These are phyloP conservation scores for Leishmania amazonensis DNA, from an alignment of 208 protist genomes.

Conservation along the genomic window DNA sequence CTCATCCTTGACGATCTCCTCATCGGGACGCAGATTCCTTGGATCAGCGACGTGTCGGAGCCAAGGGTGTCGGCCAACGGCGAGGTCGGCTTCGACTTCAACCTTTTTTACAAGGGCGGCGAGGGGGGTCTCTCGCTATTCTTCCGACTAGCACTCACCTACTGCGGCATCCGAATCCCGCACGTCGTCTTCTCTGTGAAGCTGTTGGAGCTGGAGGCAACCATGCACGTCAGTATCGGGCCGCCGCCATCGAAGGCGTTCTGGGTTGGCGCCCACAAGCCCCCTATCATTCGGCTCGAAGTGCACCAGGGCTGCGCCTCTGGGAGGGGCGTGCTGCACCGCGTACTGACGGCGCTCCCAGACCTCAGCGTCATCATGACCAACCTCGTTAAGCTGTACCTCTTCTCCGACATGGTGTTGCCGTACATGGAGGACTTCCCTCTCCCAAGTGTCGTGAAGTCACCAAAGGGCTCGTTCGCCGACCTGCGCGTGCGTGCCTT, in stretches of 20 bases:
- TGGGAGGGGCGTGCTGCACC: conserved; percentile 66
- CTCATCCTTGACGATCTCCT: conserved; percentile 83
- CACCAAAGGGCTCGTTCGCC: conserved; percentile 36
- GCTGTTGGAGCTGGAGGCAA: conserved; percentile 58
- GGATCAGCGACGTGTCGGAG: conserved; percentile 68
- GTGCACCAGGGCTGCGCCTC: conserved; percentile 62
- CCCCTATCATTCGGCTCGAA: conserved; percentile 56
- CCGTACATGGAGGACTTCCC: conserved; percentile 89
- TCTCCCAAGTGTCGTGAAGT: conserved; percentile 68
- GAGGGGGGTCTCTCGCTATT: conserved; percentile 62
- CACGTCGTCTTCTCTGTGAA: conserved; percentile 72
- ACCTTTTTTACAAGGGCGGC: conserved; percentile 76
- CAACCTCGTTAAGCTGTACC: conserved; percentile 73
- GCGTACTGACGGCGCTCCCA: conserved; percentile 75
- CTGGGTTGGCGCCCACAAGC: conserved; percentile 76
- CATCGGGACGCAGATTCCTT: conserved; percentile 70
- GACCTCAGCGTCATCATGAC: conserved; percentile 69
- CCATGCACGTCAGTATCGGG: conserved; percentile 79
- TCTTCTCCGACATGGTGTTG: conserved; percentile 79
- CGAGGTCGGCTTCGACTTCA: conserved; percentile 85
- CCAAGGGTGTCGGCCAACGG: conserved; percentile 63
- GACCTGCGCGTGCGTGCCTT: conserved; percentile 56
- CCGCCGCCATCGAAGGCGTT: conserved; percentile 87
- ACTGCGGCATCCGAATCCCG: conserved; percentile 76
- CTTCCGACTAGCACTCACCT: conserved; percentile 71